phyloP scores from a whole-genome alignment of 805 yeast species.

The Pichia pseudocactophila region DNA sequence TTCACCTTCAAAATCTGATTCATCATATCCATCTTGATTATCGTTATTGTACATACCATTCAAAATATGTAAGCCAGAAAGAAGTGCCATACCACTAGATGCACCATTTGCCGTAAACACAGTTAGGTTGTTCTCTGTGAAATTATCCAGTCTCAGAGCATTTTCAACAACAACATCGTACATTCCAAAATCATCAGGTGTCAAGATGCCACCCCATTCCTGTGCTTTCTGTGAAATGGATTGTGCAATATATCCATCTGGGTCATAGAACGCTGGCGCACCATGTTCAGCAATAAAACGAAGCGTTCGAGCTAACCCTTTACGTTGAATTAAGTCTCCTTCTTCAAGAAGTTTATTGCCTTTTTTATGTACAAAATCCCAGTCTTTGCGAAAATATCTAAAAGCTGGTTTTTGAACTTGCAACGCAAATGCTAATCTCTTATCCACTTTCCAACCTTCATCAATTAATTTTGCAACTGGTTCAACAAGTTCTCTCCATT shows the following conservation, averaged over 20 bases:
- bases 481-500: slow-evolving; percentile 63
- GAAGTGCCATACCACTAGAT: slow-evolving; percentile 74
- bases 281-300: slow-evolving; percentile 68
- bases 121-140: slow-evolving; percentile 20
- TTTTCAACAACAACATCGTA: slow-evolving; percentile 46
- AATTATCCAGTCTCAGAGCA: slow-evolving; percentile 34
- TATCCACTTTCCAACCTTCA: slow-evolving; percentile 52
- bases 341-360: slow-evolving; percentile 25
- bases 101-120: slow-evolving; percentile 62
- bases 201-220: slow-evolving; percentile 58
- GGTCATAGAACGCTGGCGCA: slow-evolving; percentile 73
- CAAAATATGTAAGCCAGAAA: slow-evolving; percentile 65
- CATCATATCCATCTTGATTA: slow-evolving; percentile 32
- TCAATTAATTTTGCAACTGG: slow-evolving; percentile 66
- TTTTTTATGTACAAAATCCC: slow-evolving; percentile 46
- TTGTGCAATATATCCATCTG: slow-evolving; percentile 63
- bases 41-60: slow-evolving; percentile 27
- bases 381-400: slow-evolving; percentile 31
- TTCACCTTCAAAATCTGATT: slow-evolving; percentile 17
- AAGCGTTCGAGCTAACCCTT: slow-evolving; percentile 57
- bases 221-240: slow-evolving; percentile 43
- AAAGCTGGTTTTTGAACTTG: slow-evolving; percentile 27
- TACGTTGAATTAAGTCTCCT: slow-evolving; percentile 59
- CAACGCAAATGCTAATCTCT: slow-evolving; percentile 36
- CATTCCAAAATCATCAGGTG: slow-evolving; percentile 52